Base-by-base conservation (phyloP, 805 yeast genomes). In the Saturnispora halmiae region DNA sequence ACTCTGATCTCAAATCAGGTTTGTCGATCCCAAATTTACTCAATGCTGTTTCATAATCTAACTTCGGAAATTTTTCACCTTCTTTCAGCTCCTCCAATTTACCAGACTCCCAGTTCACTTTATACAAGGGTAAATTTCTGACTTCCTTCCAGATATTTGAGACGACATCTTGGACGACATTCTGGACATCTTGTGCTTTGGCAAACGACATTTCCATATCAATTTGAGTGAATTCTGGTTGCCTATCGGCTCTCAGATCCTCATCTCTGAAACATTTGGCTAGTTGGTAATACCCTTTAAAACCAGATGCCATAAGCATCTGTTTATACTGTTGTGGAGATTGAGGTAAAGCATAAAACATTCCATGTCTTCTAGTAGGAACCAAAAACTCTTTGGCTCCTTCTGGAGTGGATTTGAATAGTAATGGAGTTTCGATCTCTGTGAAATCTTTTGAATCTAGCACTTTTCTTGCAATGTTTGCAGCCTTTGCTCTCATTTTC, bases 301-400 rank as follows among this genome's bases (percentile, higher is more conserved):
- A 75, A 1, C 98, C 98, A 31, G 95, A 80, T 1, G 96, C 94
- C 87, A 92, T 92, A 26, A 92, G 65, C 31, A 92, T 66, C 60
- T 92, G 98, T 56, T 92, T 92, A 56, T 90, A 92, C 56, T 92
- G 98, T 57, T 92, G 99, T 0, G 98, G 99, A 13, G 96, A 85
- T 59, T 92, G 99, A 0, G 97, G 96, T 22, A 92, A 66, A 0
- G 98, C 96, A 58, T 90, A 92, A 59, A 83, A 82, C 15, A 60
- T 54, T 21, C 66, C 62, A 2, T 62, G 60, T 13, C 71, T 63
- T 48, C 97, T 70, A 0, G 96, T 85, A 1, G 98, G 98, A 0
- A 92, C 96, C 36, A 92, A 61, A 57, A 90, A 92, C 60, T 92
- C 99, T 29, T 94, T 69, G 1, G 98, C 98, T 13, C 98, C 98